Conservation (phyloP, 2,329 filamentous ascomycete genomes). For the Aspergillus sergii region DNA sequence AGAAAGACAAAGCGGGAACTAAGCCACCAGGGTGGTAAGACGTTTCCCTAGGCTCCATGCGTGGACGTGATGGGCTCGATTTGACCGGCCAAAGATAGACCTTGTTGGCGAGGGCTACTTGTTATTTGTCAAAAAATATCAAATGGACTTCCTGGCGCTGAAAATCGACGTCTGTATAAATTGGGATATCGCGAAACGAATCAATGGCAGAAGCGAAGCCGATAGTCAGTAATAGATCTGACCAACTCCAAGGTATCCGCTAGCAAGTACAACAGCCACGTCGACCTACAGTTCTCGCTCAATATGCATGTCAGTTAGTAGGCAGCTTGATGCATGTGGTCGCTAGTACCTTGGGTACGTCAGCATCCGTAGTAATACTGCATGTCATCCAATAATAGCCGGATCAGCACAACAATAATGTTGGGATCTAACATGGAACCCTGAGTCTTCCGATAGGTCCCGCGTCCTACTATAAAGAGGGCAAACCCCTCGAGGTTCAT, state of each 20-base stretch:
- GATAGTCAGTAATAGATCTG: background rate
- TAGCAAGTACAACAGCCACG: background rate
- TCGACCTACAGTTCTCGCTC: background rate
- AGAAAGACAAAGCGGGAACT: slow-evolving; percentile 1
- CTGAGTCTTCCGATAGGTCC: background rate
- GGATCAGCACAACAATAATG: background rate
- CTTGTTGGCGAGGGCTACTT: background rate
- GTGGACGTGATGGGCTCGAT: background rate
- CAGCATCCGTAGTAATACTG: background rate
- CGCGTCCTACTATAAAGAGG: background rate
- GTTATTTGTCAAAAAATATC: background rate
- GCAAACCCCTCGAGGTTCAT: background rate
- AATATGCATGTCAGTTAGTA: background rate
- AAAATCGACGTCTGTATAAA: background rate
- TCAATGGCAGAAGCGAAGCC: background rate
- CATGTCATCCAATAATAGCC: background rate
- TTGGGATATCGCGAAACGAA: background rate
- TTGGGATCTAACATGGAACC: background rate
- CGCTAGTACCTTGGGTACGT: background rate
- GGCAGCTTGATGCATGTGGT: background rate
- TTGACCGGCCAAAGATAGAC: background rate
- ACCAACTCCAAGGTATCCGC: background rate
- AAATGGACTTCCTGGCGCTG: background rate
- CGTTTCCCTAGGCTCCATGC: background rate
- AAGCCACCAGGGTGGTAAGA: background rate